Conservation (phyloP, 768 basidiomycete species). For the Chalciporus chontae region DNA sequence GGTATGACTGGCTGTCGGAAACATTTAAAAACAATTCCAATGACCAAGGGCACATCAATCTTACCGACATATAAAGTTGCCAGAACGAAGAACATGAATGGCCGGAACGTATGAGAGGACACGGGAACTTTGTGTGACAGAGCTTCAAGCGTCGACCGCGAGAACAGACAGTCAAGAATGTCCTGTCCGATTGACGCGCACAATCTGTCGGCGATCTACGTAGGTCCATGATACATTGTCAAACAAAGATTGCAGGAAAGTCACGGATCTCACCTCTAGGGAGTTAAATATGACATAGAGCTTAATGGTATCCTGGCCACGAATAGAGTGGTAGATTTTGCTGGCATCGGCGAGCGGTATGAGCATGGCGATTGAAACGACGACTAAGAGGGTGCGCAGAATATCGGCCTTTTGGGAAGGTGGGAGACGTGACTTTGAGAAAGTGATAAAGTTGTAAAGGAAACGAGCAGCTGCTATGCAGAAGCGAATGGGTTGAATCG, state of each 20-base stretch:
- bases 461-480: slow-evolving; percentile 59
- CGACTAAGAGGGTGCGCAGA: slow-evolving; percentile 72
- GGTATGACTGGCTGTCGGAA: slow-evolving; percentile 69
- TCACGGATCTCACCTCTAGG: slow-evolving; percentile 69
- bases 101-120: slow-evolving; percentile 66
- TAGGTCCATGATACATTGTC: background rate
- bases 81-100: slow-evolving; percentile 79
- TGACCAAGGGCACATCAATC: slow-evolving; percentile 18
- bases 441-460: slow-evolving; percentile 45
- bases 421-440: slow-evolving; percentile 57
- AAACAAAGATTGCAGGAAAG: background rate
- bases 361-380: slow-evolving; percentile 69
- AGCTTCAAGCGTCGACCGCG: slow-evolving; percentile 80
- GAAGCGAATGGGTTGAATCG: slow-evolving; percentile 91
- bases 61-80: slow-evolving; percentile 81
- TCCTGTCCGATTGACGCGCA: slow-evolving; percentile 98
- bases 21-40: background rate
- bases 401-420: slow-evolving; percentile 93
- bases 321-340: slow-evolving; percentile 96
- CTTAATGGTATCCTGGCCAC: slow-evolving; percentile 98
- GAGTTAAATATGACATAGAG: slow-evolving; percentile 99
- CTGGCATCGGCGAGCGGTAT: slow-evolving; percentile 88
- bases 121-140: slow-evolving; percentile 61
- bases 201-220: slow-evolving; percentile 87
- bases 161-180: slow-evolving; percentile 93